Evolutionary conservation across 2,329 filamentous ascomycete genomes (phyloP).

Genomic region (Colletotrichum zoysiae): DNA sequence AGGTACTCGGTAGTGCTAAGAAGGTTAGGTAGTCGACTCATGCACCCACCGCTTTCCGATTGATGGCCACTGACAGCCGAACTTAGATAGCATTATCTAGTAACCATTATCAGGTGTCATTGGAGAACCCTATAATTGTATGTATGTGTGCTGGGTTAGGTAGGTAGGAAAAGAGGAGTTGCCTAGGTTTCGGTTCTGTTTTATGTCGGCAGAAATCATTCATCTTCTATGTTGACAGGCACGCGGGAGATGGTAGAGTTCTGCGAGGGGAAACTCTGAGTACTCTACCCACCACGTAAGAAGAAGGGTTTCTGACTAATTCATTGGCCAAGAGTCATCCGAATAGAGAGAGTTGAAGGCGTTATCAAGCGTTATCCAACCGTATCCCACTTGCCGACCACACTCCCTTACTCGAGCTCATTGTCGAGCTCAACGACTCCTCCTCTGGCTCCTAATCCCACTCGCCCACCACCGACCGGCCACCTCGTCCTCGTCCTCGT

Average conservation of each 20-base stretch:
- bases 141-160: background rate
- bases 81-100: background rate
- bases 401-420: conserved; percentile 8
- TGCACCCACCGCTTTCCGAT: background rate
- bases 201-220: background rate
- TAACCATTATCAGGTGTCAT: background rate
- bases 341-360: background rate
- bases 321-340: background rate
- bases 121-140: background rate
- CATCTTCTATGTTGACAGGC: background rate
- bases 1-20: no score
- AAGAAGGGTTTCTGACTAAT: background rate
- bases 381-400: background rate
- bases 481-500: background rate
- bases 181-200: background rate
- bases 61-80: no score
- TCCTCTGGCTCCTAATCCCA: no score
- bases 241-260: background rate
- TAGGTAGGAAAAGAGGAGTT: background rate
- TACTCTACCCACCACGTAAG: background rate
- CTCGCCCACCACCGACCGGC: no score
- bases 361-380: background rate
- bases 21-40: background rate
- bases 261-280: background rate
- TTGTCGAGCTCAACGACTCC: background rate